Evolutionary conservation across 768 basidiomycete species (phyloP).

Genomic region (Grammothele lineata): DNA sequence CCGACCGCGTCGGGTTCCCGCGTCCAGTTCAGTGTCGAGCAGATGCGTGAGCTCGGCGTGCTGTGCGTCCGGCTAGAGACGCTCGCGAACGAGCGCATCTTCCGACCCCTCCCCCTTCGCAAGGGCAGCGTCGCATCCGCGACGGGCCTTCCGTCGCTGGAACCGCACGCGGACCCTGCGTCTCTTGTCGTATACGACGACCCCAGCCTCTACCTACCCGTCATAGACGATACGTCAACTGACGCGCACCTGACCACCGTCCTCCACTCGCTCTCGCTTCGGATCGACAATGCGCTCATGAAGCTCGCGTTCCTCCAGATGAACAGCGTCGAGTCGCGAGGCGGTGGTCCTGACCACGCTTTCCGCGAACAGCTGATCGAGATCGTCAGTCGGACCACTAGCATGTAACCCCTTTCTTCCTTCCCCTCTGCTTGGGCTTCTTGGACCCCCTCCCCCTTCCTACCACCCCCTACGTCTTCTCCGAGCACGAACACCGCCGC

Average conservation of each 20-base stretch:
- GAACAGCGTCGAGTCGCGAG: slow-evolving; percentile 8
- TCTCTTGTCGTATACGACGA: slow-evolving; percentile 40
- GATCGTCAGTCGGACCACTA: no score
- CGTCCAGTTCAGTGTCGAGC: slow-evolving; percentile 66
- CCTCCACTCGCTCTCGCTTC: slow-evolving; percentile 69
- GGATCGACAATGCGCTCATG: slow-evolving; percentile 67
- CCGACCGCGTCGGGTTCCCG: slow-evolving; percentile 40
- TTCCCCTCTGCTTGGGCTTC: no score
- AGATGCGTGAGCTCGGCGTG: slow-evolving; percentile 68
- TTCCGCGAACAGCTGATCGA: background rate
- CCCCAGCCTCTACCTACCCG: slow-evolving; percentile 60
- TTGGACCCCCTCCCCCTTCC: no score
- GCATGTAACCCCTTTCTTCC: no score
- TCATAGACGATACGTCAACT: slow-evolving; percentile 58
- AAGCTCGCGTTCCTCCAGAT: slow-evolving; percentile 19
- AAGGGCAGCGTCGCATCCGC: slow-evolving; percentile 42
- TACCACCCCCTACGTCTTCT: no score
- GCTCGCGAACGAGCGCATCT: slow-evolving; percentile 58
- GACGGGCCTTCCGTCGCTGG: slow-evolving; percentile 3
- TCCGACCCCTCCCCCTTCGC: slow-evolving; percentile 40
- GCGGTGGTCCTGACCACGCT: slow-evolving; percentile 9
- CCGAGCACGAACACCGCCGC: no score
- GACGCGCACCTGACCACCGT: slow-evolving; percentile 70
- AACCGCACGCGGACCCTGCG: slow-evolving; percentile 8
- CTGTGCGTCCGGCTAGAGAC: slow-evolving; percentile 80